Evolutionary conservation across 1,139 yeast species (phyloP).

Genomic region (Yamadazyma diddensiae): DNA sequence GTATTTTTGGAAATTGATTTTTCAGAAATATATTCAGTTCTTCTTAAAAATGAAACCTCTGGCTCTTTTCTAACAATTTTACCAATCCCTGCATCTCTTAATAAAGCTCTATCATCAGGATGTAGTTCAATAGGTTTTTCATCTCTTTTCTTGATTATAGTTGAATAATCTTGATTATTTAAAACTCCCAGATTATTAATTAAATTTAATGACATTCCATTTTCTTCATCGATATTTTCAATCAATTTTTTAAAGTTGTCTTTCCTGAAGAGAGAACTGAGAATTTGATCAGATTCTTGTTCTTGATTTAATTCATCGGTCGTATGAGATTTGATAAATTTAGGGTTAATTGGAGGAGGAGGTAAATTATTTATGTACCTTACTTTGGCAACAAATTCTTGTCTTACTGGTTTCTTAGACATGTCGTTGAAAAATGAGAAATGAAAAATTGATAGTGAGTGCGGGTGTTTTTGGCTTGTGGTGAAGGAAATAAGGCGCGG

Average conservation of each 20-base stretch:
- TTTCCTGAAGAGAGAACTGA: conserved; percentile 72
- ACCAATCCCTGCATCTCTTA: conserved; percentile 72
- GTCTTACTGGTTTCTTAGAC: conserved; percentile 51
- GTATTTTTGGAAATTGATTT: conserved; percentile 23
- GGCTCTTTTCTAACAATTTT: conserved; percentile 50
- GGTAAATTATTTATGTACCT: conserved; percentile 87
- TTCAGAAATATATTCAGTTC: conserved; percentile 85
- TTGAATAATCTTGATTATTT: conserved; percentile 56
- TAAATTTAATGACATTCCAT: conserved; percentile 80
- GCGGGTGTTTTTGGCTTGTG: background rate
- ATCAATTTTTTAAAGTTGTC: conserved; percentile 69
- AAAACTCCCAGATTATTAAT: conserved; percentile 66
- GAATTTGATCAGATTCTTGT: conserved; percentile 58
- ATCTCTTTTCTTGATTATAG: conserved; percentile 29
- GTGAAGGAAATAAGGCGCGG: too few species aligned
- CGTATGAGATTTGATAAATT: conserved; percentile 57
- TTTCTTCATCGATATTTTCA: conserved; percentile 63
- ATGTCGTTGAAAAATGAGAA: too few species aligned
- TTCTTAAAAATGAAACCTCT: conserved; percentile 80
- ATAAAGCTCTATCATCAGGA: conserved; percentile 70
- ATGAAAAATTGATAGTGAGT: conserved; percentile 2
- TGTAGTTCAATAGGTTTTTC: conserved; percentile 45
- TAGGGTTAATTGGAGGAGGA: conserved; percentile 92
- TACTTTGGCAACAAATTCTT: conserved; percentile 84
- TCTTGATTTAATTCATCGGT: conserved; percentile 37